Percentiles rank a stretch among this genome's conserved stretches.
phyloP scores from a whole-genome alignment of 2,329 filamentous ascomycete species.

The Pseudogymnoascus sp. region DNA sequence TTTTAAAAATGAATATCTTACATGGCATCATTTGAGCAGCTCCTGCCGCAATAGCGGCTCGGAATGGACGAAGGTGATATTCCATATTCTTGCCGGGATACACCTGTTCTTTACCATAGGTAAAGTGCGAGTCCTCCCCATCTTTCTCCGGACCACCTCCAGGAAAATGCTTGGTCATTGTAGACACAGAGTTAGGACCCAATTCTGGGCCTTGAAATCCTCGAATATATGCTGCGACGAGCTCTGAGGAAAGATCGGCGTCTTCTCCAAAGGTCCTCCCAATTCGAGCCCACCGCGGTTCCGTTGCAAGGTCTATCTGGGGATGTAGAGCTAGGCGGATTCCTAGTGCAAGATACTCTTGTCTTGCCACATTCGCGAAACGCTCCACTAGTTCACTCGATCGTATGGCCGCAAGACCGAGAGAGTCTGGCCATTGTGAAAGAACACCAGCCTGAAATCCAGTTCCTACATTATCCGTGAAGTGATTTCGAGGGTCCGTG shows the following conservation, averaged over 20 bases:
- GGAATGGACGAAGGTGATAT: constrained; percentile 44
- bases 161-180: no score
- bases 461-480: constrained; percentile 37
- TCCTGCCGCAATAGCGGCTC: constrained; percentile 42
- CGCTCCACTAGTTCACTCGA: constrained; percentile 36
- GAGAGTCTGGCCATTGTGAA: constrained; percentile 44
- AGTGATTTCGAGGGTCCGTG: constrained; percentile 41
- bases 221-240: no score
- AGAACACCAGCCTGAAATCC: constrained; percentile 38
- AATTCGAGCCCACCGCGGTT: constrained; percentile 44
- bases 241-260: constrained; percentile 32
- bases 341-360: constrained; percentile 32
- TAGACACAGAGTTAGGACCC: no score
- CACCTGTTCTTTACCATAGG: constrained; percentile 18
- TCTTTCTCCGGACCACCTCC: no score
- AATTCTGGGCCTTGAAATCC: no score
- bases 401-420: constrained; percentile 44
- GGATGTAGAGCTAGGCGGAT: constrained; percentile 42
- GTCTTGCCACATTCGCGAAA: constrained; percentile 43
- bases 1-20: no score
- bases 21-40: constrained; percentile 45
- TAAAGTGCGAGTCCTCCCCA: no score
- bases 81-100: constrained; percentile 46
- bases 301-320: constrained; percentile 44
- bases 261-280: constrained; percentile 42